These are phyloP conservation scores for Nannochloris sp. DNA, from an alignment of 139 green algal species.

Conservation along the genomic window DNA sequence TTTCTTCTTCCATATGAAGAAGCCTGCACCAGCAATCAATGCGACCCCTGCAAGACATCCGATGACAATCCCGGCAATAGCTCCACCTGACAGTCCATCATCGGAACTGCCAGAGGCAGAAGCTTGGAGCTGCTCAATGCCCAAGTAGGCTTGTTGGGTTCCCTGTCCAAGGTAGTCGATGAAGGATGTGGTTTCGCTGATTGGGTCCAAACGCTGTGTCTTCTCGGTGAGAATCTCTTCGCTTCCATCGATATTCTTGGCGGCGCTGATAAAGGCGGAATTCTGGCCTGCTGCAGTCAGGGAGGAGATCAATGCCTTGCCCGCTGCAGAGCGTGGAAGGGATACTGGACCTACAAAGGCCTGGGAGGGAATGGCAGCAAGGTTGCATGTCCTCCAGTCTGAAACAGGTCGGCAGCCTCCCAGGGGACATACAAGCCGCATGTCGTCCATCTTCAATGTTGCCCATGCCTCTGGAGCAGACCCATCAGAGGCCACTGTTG, in stretches of 20 bases:
- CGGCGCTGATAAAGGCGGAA: not conserved
- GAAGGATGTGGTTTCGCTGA: not conserved
- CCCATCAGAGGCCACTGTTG: constrained; percentile 16
- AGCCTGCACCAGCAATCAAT: constrained; percentile 2
- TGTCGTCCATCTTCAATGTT: constrained; percentile 12
- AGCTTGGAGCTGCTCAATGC: not conserved
- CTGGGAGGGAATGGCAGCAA: constrained; percentile 8
- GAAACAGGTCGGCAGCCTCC: constrained; percentile 17
- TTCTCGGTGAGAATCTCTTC: constrained; percentile 3
- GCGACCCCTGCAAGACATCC: constrained; percentile 1
- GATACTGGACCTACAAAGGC: constrained; percentile 25
- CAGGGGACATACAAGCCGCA: constrained; percentile 20
- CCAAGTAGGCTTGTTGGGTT: not conserved
- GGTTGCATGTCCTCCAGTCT: constrained; percentile 18
- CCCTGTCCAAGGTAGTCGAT: constrained; percentile 8
- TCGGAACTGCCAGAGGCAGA: not conserved
- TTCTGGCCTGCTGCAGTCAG: constrained; percentile 11
- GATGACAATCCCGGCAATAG: constrained; percentile 11
- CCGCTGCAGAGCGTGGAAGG: constrained; percentile 13
- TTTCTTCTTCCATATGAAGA: constrained; percentile 1
- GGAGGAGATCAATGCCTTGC: constrained; percentile 1
- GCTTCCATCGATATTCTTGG: not conserved
- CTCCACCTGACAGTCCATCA: not conserved
- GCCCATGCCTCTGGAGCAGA: constrained; percentile 7
- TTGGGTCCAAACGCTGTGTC: constrained; percentile 2